Evolutionary conservation across 2,329 filamentous ascomycete genomes (phyloP).

Genomic region (Exophiala spinifera): DNA sequence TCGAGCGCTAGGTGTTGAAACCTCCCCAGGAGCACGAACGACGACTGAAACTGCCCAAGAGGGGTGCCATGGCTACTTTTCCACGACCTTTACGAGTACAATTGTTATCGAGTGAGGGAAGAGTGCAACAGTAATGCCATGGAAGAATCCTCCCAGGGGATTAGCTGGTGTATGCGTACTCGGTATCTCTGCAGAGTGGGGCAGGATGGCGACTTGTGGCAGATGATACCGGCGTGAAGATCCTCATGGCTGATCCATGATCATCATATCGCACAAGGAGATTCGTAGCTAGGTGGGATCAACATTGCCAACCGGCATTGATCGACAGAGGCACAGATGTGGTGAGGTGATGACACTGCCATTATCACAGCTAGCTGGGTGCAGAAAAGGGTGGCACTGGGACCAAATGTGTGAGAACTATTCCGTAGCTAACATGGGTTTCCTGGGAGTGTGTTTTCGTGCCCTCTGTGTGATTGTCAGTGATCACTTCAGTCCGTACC

Average conservation of each 20-base stretch:
- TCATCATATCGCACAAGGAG: not conserved
- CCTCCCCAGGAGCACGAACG: not conserved
- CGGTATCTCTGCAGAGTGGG: not conserved
- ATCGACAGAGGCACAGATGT: conserved; percentile 12
- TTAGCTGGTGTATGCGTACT: too few species aligned
- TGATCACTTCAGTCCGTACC: too few species aligned
- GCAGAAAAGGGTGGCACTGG: not conserved
- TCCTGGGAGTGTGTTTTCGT: too few species aligned
- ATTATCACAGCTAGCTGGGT: not conserved
- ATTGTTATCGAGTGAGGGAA: too few species aligned
- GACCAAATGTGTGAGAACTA: not conserved
- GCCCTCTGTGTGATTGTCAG: not conserved
- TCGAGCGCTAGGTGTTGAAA: conserved; percentile 19
- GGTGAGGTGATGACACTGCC: conserved; percentile 5
- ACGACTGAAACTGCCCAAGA: not conserved
- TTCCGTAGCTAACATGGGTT: not conserved
- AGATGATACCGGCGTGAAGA: not conserved
- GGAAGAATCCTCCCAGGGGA: not conserved
- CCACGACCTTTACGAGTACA: not conserved
- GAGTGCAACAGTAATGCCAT: not conserved
- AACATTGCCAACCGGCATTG: conserved; percentile 1
- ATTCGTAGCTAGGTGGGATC: not conserved
- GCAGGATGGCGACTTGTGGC: not conserved
- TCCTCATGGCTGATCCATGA: not conserved
- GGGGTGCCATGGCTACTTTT: not conserved